phyloP scores from a whole-genome alignment of 352 stramenopile genomes.

The Pythium volutum region DNA sequence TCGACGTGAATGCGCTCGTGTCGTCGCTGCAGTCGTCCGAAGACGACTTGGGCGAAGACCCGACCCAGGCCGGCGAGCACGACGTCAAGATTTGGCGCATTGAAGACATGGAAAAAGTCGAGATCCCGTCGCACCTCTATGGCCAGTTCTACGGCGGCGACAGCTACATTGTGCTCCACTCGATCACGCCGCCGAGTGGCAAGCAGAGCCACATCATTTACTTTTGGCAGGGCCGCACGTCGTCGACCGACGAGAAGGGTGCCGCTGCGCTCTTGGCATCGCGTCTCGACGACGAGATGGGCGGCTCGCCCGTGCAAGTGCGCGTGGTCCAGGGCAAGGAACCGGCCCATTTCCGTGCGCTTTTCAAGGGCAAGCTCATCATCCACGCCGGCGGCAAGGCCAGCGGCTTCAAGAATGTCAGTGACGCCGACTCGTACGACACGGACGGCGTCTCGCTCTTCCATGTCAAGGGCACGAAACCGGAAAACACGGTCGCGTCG shows the following conservation, averaged over 20 bases:
- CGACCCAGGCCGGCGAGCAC: constrained; percentile 66
- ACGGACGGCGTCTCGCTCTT: constrained; percentile 85
- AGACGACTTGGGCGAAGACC: constrained; percentile 72
- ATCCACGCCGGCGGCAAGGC: constrained; percentile 87
- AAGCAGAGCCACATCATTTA: constrained; percentile 88
- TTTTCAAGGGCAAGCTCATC: constrained; percentile 92
- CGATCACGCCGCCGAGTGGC: constrained; percentile 53
- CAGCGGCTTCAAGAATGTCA: constrained; percentile 86
- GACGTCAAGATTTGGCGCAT: constrained; percentile 89
- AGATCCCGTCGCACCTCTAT: constrained; percentile 70
- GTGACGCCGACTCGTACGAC: constrained; percentile 83
- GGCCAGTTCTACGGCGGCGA: constrained; percentile 95
- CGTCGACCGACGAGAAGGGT: constrained; percentile 87
- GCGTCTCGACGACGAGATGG: constrained; percentile 83
- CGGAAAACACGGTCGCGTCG: constrained; percentile 84
- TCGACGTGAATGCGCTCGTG: constrained; percentile 63
- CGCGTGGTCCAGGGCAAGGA: constrained; percentile 87
- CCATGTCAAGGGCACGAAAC: constrained; percentile 88
- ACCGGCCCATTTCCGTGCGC: constrained; percentile 78
- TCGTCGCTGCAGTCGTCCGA: constrained; percentile 40
- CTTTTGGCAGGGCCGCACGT: constrained; percentile 90
- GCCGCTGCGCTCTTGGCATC: constrained; percentile 58
- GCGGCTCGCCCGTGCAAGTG: constrained; percentile 81
- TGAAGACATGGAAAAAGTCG: constrained; percentile 88
- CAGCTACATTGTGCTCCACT: constrained; percentile 94